Evolutionary conservation across 768 basidiomycete species (phyloP).

Genomic region (Lentinus brumalis): DNA sequence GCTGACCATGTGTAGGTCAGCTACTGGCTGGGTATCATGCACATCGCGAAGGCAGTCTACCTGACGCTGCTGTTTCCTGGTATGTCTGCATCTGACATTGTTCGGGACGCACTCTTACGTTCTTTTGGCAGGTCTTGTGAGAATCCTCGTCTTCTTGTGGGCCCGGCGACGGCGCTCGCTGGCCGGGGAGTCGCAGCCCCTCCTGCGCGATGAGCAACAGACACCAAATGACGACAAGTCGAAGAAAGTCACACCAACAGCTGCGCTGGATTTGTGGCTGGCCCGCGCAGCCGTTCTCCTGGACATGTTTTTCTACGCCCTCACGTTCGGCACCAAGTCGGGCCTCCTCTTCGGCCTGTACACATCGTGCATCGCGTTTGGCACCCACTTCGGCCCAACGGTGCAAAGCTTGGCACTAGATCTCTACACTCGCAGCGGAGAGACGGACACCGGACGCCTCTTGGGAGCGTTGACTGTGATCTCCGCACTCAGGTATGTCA

Average conservation of each 20-base stretch:
- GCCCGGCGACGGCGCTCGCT: not conserved
- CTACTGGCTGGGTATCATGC: conserved; percentile 56
- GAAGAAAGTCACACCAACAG: conserved; percentile 9
- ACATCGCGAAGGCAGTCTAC: conserved; percentile 48
- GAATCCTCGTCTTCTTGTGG: conserved; percentile 38
- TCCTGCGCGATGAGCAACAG: not conserved
- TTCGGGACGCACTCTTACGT: not conserved
- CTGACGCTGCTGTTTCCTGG: conserved; percentile 64
- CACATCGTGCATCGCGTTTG: conserved; percentile 56
- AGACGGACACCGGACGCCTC: conserved; percentile 67
- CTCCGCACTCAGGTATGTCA: conserved; percentile 60
- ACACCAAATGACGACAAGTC: conserved; percentile 35
- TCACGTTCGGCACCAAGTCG: conserved; percentile 45
- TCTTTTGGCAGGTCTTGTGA: conserved; percentile 50
- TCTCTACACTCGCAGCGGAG: conserved; percentile 56
- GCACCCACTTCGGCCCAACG: conserved; percentile 65
- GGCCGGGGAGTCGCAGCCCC: conserved; percentile 3
- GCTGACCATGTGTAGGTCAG: conserved; percentile 49
- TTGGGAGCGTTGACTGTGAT: conserved; percentile 85
- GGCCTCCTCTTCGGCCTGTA: conserved; percentile 54
- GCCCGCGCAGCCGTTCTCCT: conserved; percentile 62
- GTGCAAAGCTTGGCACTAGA: conserved; percentile 72
- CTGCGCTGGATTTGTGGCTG: conserved; percentile 64
- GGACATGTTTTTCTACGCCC: conserved; percentile 53
- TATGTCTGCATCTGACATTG: conserved; percentile 36